Evolutionary conservation across 805 yeast species (phyloP).

Genomic region (Metschnikowia bowlesiae): DNA sequence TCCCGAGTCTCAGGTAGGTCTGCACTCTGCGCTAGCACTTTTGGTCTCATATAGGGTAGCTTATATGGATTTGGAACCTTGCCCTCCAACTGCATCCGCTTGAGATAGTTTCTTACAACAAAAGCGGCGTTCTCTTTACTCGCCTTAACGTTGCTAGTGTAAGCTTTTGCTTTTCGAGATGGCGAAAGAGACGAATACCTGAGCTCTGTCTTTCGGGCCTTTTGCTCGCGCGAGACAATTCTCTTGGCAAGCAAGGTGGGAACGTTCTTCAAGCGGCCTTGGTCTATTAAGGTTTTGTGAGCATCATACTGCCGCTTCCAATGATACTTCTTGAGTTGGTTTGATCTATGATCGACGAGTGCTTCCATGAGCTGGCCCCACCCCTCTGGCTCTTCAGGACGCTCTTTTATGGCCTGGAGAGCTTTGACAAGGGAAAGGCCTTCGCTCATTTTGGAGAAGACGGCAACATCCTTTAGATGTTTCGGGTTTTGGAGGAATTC

Average conservation of each 20-base stretch:
- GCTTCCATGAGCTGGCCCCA: conserved; percentile 14
- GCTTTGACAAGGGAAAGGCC: conserved; percentile 13
- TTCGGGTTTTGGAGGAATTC: conserved; percentile 12
- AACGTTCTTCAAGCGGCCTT: conserved; percentile 6
- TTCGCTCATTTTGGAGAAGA: conserved; percentile 3
- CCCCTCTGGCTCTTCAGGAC: conserved; percentile 1
- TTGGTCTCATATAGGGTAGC: conserved; percentile 25
- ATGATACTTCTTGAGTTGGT: conserved; percentile 10
- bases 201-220: background rate
- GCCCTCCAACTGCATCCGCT: conserved; percentile 22
- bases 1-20: conserved; percentile 8
- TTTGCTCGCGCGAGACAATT: conserved; percentile 6
- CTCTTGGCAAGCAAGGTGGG: conserved; percentile 11
- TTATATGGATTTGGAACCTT: conserved; percentile 30
- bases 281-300: conserved; percentile 10
- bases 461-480: conserved; percentile 3
- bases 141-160: conserved; percentile 11
- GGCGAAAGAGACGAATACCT: background rate
- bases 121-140: conserved; percentile 15
- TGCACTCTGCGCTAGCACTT: conserved; percentile 9
- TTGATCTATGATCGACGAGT: conserved; percentile 14
- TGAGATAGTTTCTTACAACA: conserved; percentile 26
- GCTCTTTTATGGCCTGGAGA: conserved; percentile 5
- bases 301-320: conserved; percentile 19
- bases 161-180: conserved; percentile 5